These are phyloP conservation scores for Talaromyces sp. DNA, from an alignment of 2,329 filamentous ascomycete genomes.

Conservation along the genomic window DNA sequence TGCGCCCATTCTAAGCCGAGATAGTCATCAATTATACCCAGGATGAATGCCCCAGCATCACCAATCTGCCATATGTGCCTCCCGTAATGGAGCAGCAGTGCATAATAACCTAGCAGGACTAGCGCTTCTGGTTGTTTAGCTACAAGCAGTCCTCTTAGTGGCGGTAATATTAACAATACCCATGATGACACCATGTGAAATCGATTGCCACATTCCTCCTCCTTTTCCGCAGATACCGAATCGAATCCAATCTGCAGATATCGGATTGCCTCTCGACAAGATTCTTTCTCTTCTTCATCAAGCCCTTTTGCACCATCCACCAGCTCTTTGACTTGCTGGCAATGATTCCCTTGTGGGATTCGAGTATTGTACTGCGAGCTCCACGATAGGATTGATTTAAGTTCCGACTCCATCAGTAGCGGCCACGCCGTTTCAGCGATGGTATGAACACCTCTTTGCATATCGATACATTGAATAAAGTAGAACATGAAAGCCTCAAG, in stretches of 20 bases:
- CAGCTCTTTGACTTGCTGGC: slow-evolving; percentile 7
- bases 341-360: slow-evolving; percentile 7
- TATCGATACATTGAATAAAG: slow-evolving; percentile 13
- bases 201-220: slow-evolving; percentile 7
- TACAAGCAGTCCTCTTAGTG: slow-evolving; percentile 8
- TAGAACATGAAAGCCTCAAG: not conserved
- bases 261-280: slow-evolving; percentile 6
- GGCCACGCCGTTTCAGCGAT: slow-evolving; percentile 15
- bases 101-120: slow-evolving; percentile 9
- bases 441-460: slow-evolving; percentile 13
- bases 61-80: slow-evolving; percentile 14
- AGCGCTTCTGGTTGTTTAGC: slow-evolving; percentile 10
- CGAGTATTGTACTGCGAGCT: slow-evolving; percentile 6
- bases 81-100: slow-evolving; percentile 7
- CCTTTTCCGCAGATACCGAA: slow-evolving; percentile 4
- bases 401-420: slow-evolving; percentile 10
- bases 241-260: slow-evolving; percentile 16
- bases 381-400: slow-evolving; percentile 6
- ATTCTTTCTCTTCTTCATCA: slow-evolving; percentile 10
- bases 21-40: slow-evolving; percentile 7
- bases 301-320: not conserved
- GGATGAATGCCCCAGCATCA: slow-evolving; percentile 11
- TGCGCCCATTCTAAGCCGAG: slow-evolving; percentile 4
- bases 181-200: slow-evolving; percentile 11
- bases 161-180: not conserved